These are phyloP conservation scores for Podaxis sp. DNA, from an alignment of 768 basidiomycete species.

Conservation along the genomic window DNA sequence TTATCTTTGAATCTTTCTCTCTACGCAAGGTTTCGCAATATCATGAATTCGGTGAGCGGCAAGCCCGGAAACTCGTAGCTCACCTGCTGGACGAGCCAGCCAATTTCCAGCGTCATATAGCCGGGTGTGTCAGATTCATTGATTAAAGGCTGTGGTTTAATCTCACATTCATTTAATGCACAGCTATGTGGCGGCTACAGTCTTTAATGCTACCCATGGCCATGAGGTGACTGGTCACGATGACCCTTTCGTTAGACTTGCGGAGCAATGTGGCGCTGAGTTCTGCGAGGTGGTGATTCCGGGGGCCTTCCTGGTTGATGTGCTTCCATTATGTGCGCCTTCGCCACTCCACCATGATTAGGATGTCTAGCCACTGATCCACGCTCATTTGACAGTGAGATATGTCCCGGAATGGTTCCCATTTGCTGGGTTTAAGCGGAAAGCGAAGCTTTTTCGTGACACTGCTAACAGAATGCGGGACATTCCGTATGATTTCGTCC, in stretches of 20 bases:
- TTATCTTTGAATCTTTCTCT: constrained; percentile 14
- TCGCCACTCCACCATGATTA: not conserved
- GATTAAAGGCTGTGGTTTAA: not conserved
- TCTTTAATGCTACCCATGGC: constrained; percentile 11
- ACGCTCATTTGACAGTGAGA: constrained; percentile 8
- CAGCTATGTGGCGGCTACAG: constrained; percentile 11
- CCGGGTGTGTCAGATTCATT: constrained; percentile 2
- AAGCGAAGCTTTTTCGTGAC: constrained; percentile 23
- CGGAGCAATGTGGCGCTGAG: constrained; percentile 10
- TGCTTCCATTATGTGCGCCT: constrained; percentile 13
- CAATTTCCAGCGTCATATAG: constrained; percentile 8
- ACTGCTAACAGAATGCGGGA: constrained; percentile 13
- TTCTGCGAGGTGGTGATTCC: constrained; percentile 13
- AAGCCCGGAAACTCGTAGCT: constrained; percentile 6
- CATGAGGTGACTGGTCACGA: constrained; percentile 10
- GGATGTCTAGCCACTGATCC: not conserved
- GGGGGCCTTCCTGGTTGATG: constrained; percentile 18
- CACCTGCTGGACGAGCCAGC: constrained; percentile 4
- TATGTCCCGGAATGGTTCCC: constrained; percentile 35
- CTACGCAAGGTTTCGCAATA: constrained; percentile 9
- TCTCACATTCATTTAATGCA: not conserved
- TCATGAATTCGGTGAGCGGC: constrained; percentile 11
- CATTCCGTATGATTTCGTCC: constrained; percentile 13
- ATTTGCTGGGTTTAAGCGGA: constrained; percentile 26
- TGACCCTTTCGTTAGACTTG: constrained; percentile 11